Conservation (phyloP, 495 filamentous ascomycete genomes). For the Aspergillus nidulans region DNA sequence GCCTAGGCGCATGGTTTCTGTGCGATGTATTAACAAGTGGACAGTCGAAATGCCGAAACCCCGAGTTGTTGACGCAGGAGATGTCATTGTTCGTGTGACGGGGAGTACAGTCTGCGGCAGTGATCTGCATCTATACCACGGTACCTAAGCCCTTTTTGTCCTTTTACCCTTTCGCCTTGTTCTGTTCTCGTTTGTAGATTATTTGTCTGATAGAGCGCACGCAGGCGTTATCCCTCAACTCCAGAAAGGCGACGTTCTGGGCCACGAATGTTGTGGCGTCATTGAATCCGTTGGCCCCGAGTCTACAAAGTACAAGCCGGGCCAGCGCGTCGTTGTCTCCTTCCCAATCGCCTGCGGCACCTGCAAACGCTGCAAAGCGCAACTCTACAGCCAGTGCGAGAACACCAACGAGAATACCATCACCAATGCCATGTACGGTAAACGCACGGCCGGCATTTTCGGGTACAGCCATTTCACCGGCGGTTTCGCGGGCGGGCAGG, state of each 20-base stretch:
- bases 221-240: conserved; percentile 61
- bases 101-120: conserved; percentile 83
- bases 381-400: conserved; percentile 73
- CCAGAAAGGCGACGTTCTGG: conserved; percentile 80
- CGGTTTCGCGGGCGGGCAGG: conserved; percentile 85
- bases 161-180: too few relatives aligned
- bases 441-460: conserved; percentile 57
- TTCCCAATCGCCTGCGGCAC: conserved; percentile 74
- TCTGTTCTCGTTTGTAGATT: too few relatives aligned
- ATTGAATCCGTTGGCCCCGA: conserved; percentile 66
- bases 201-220: background rate
- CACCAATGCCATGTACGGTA: conserved; percentile 68
- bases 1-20: too few relatives aligned
- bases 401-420: conserved; percentile 69
- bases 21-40: background rate
- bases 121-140: conserved; percentile 80
- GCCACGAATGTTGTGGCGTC: conserved; percentile 84
- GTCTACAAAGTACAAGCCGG: conserved; percentile 55
- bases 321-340: conserved; percentile 76
- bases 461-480: conserved; percentile 67
- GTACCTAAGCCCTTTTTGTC: too few relatives aligned
- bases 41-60: conserved; percentile 63
- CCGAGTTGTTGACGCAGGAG: conserved; percentile 62
- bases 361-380: conserved; percentile 75
- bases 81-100: conserved; percentile 82